Percentiles rank a stretch among this genome's conserved stretches.
Conservation (phyloP, 2,329 filamentous ascomycete genomes). For the Talaromyces piceae region DNA sequence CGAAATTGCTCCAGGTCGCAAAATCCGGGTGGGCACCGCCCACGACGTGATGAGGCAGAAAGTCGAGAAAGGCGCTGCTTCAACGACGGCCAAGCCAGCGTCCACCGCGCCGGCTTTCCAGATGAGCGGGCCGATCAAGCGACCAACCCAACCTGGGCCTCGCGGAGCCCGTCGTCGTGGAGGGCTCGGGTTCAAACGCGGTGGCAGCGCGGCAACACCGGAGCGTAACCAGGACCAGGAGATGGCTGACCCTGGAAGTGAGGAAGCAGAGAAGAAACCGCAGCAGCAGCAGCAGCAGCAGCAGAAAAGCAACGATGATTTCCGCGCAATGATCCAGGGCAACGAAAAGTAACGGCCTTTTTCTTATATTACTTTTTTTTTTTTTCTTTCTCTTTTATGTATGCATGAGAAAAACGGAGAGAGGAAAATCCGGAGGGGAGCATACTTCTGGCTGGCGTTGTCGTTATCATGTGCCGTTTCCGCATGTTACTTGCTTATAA, state of each 20-base stretch:
- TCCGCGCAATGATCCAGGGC: conserved; percentile 47
- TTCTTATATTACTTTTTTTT: conserved; percentile 1
- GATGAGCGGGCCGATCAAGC: conserved; percentile 32
- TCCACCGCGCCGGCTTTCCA: conserved; percentile 22
- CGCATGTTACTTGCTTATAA: not conserved
- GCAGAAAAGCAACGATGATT: conserved; percentile 52
- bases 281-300: conserved; percentile 23
- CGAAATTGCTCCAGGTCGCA: conserved; percentile 37
- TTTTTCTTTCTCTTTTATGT: not conserved
- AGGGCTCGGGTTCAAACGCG: conserved; percentile 44
- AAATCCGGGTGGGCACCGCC: conserved; percentile 44
- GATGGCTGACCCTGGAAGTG: conserved; percentile 13
- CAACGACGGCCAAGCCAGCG: conserved; percentile 33
- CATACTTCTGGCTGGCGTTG: not conserved
- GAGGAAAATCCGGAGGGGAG: not conserved
- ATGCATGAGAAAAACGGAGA: not conserved
- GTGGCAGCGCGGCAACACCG: conserved; percentile 17
- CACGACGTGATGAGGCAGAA: conserved; percentile 42
- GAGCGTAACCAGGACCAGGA: conserved; percentile 1
- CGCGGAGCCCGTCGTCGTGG: conserved; percentile 39
- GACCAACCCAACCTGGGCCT: conserved; percentile 39
- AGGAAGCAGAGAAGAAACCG: conserved; percentile 13
- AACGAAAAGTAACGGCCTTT: conserved; percentile 20
- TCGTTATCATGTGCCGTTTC: not conserved
- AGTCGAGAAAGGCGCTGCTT: conserved; percentile 34